Conservation (phyloP, 495 filamentous ascomycete genomes). For the Articulospora tetracladia region DNA sequence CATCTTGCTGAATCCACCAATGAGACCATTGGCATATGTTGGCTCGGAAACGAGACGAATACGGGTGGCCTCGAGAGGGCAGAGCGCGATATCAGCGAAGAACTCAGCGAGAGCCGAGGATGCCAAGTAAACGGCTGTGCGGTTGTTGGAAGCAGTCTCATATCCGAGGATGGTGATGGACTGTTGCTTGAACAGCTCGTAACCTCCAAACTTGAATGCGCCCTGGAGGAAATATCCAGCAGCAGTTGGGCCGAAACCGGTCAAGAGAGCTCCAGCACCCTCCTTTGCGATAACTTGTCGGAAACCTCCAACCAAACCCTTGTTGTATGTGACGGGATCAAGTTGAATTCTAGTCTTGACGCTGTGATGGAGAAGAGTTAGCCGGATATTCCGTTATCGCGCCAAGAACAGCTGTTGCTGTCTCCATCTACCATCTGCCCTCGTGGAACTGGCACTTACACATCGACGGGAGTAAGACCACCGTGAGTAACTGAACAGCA, state of each 20-base stretch:
- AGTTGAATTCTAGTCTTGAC: conserved; percentile 96
- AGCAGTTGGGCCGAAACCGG: conserved; percentile 81
- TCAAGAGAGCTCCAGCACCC: conserved; percentile 84
- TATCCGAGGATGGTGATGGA: conserved; percentile 75
- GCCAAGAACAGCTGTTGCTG: background rate
- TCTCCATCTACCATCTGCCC: background rate
- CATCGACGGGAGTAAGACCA: conserved; percentile 78
- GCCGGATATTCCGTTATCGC: conserved; percentile 13
- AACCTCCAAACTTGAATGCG: conserved; percentile 92
- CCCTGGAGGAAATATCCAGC: conserved; percentile 95
- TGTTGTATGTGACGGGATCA: conserved; percentile 87
- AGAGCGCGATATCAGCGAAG: conserved; percentile 92
- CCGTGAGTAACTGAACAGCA: conserved; percentile 86
- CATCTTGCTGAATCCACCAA: conserved; percentile 84
- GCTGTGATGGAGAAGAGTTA: conserved; percentile 40
- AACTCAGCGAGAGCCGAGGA: conserved; percentile 83
- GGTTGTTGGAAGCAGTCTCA: conserved; percentile 79
- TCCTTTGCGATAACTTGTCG: conserved; percentile 77
- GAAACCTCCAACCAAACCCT: conserved; percentile 83
- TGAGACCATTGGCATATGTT: conserved; percentile 75
- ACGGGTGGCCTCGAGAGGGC: conserved; percentile 90
- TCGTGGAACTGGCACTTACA: conserved; percentile 53
- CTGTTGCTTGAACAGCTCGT: conserved; percentile 95
- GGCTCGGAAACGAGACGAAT: conserved; percentile 93
- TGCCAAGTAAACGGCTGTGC: conserved; percentile 84